phyloP scores from a whole-genome alignment of 805 yeast species.

The Hagleromyces aurorensis region DNA sequence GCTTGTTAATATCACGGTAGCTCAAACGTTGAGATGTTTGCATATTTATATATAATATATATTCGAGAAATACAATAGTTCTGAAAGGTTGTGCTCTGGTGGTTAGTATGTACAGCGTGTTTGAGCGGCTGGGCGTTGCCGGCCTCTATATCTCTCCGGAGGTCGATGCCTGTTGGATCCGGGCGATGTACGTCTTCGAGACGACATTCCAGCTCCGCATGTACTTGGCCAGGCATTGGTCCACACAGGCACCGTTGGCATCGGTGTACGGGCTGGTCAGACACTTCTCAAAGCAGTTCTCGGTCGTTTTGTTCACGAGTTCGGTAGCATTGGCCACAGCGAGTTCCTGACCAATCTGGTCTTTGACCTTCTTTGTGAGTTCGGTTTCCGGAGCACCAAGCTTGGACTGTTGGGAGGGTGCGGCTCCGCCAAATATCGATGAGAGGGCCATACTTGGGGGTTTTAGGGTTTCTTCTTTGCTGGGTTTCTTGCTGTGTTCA shows the following conservation, averaged over 20 bases:
- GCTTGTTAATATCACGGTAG: conserved; percentile 4
- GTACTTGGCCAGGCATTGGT: conserved; percentile 76
- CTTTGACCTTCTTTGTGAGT: conserved; percentile 55
- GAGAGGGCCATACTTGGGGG: conserved; percentile 21
- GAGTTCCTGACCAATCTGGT: conserved; percentile 69
- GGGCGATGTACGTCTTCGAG: conserved; percentile 64
- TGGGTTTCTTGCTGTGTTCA: not conserved
- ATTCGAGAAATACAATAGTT: not conserved
- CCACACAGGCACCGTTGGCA: conserved; percentile 59
- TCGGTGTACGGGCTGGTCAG: conserved; percentile 50
- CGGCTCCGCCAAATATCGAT: conserved; percentile 27
- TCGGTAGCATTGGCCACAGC: conserved; percentile 91
- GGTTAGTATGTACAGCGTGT: conserved; percentile 2
- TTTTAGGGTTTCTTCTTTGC: not conserved
- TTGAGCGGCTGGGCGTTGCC: too few species aligned
- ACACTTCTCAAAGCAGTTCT: conserved; percentile 81
- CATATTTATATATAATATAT: not conserved
- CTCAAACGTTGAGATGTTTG: not conserved
- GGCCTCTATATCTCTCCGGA: conserved; percentile 28
- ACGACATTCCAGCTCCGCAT: conserved; percentile 87
- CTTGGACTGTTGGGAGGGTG: conserved; percentile 20
- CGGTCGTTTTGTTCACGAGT: conserved; percentile 75
- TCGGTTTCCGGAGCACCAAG: conserved; percentile 31
- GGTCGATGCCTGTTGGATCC: conserved; percentile 53
- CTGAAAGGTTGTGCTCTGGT: not conserved